phyloP scores from a whole-genome alignment of 352 stramenopile species.

The Elongisporangium anandrum region DNA sequence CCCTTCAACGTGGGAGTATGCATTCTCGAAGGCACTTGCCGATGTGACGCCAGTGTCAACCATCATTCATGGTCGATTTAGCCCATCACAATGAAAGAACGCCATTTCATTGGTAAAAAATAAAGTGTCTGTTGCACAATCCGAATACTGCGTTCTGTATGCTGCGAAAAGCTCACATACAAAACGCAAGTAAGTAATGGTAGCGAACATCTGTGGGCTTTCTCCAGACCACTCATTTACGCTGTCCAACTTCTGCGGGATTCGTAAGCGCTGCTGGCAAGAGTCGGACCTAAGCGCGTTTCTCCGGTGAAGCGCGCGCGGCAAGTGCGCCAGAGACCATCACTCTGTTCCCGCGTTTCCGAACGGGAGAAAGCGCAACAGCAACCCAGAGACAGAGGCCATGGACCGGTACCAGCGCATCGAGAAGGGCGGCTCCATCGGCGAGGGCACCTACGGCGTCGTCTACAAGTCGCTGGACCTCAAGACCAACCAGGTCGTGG shows the following conservation, averaged over 20 bases:
- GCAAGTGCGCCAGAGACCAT: conserved; percentile 10
- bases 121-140: too few relatives aligned
- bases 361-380: background rate
- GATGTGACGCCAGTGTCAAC: too few relatives aligned
- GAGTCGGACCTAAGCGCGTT: too few relatives aligned
- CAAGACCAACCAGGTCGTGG: conserved; percentile 89
- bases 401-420: conserved; percentile 93
- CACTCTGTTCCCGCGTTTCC: conserved; percentile 4
- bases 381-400: background rate
- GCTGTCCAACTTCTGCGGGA: too few relatives aligned
- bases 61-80: too few relatives aligned
- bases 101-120: too few relatives aligned
- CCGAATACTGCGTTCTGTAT: too few relatives aligned
- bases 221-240: conserved; percentile 11
- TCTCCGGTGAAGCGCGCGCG: too few relatives aligned
- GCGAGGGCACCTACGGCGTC: conserved; percentile 96
- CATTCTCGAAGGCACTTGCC: background rate
- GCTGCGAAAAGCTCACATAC: too few relatives aligned
- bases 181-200: too few relatives aligned
- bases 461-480: conserved; percentile 96
- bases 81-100: too few relatives aligned
- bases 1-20: conserved; percentile 1
- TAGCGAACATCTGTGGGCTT: conserved; percentile 8
- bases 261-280: too few relatives aligned
- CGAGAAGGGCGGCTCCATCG: conserved; percentile 91